A percentile compares a stretch with the other conserved stretches of the same genome.
These are phyloP conservation scores for Salix brachista DNA, from an alignment of 345 rosid genomes.

Conservation along the genomic window DNA sequence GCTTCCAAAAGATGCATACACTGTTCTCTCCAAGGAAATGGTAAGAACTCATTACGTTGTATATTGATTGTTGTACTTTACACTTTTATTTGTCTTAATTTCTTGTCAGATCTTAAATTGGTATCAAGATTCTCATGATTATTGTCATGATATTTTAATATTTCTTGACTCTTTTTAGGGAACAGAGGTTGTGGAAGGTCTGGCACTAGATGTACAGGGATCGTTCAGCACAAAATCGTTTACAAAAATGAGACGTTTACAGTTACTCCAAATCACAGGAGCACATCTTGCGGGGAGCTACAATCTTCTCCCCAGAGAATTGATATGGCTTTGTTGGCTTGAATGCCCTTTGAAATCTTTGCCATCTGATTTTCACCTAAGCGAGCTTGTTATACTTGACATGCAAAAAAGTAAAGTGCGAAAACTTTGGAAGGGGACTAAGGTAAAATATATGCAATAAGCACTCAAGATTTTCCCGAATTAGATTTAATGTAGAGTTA, in stretches of 20 bases:
- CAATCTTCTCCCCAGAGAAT: background rate
- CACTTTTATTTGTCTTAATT: too few species aligned
- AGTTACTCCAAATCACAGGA: background rate
- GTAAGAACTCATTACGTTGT: background rate
- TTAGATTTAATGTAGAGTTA: too few species aligned
- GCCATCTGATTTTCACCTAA: background rate
- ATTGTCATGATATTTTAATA: too few species aligned
- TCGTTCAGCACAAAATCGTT: background rate
- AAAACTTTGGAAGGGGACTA: background rate
- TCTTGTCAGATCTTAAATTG: too few species aligned
- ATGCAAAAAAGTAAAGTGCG: background rate
- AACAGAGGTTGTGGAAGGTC: too few species aligned
- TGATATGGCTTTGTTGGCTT: conserved; percentile 12
- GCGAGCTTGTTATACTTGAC: background rate
- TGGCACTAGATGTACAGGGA: too few species aligned
- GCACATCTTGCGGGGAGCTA: background rate
- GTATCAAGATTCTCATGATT: too few species aligned
- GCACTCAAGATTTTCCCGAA: too few species aligned
- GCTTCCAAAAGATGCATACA: background rate
- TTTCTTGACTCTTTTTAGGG: too few species aligned
- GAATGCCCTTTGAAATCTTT: background rate
- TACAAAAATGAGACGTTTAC: background rate
- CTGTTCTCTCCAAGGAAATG: background rate
- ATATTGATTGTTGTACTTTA: too few species aligned
- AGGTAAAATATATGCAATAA: background rate